phyloP scores from a whole-genome alignment of 768 basidiomycete genomes.

The Ramaria sp. region DNA sequence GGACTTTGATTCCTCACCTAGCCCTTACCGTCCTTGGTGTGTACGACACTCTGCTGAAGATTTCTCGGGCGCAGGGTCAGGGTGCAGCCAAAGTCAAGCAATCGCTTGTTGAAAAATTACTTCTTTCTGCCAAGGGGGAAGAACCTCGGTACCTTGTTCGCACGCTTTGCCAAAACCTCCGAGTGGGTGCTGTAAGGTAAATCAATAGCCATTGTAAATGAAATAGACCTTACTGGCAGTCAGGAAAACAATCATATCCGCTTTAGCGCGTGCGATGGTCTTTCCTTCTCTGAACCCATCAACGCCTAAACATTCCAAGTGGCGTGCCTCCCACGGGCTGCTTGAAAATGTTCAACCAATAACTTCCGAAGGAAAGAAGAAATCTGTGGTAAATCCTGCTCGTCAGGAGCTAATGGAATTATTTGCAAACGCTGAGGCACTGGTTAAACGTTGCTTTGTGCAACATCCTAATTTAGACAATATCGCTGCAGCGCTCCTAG shows the following conservation, averaged over 20 bases:
- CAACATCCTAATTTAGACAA: constrained; percentile 70
- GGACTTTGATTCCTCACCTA: constrained; percentile 65
- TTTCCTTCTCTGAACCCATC: constrained; percentile 35
- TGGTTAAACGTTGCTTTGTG: constrained; percentile 64
- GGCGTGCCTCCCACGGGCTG: constrained; percentile 21
- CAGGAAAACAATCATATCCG: constrained; percentile 60
- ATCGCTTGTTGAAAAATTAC: constrained; percentile 64
- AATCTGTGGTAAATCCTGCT: constrained; percentile 1
- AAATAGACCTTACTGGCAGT: neutral
- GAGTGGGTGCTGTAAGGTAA: constrained; percentile 75
- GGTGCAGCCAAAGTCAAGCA: constrained; percentile 72
- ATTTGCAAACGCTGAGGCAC: constrained; percentile 47
- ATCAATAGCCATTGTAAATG: neutral
- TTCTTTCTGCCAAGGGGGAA: constrained; percentile 80
- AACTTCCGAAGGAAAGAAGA: neutral
- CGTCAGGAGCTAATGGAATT: constrained; percentile 23
- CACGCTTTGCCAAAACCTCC: constrained; percentile 61
- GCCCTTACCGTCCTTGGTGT: constrained; percentile 54
- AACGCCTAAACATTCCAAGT: constrained; percentile 17
- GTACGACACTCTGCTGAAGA: constrained; percentile 55
- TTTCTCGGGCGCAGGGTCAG: constrained; percentile 58
- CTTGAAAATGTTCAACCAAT: constrained; percentile 20
- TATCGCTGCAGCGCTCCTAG: constrained; percentile 50
- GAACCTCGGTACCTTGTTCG: constrained; percentile 78
- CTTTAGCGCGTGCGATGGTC: constrained; percentile 69